phyloP scores from a whole-genome alignment of 2,329 filamentous ascomycete genomes.

The Neopestalotiopsis sp. region DNA sequence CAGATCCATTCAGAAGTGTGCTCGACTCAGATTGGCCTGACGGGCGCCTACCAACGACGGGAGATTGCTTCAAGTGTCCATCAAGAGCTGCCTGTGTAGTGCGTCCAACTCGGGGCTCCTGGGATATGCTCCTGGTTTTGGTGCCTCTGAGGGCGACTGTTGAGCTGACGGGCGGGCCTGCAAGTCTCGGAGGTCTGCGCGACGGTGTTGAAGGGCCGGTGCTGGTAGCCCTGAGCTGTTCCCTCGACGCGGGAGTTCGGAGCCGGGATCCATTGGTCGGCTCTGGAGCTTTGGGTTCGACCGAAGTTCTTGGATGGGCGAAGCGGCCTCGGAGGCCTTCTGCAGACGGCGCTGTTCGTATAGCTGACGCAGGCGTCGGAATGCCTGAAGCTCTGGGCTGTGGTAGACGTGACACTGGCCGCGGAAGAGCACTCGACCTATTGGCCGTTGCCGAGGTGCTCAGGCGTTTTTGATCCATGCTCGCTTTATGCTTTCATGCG shows the following conservation, averaged over 20 bases:
- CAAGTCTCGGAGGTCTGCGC: conserved; percentile 30
- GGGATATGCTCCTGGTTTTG: conserved; percentile 30
- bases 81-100: conserved; percentile 22
- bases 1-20: conserved; percentile 23
- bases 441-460: conserved; percentile 21
- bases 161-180: conserved; percentile 28
- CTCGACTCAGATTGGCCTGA: conserved; percentile 29
- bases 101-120: conserved; percentile 23
- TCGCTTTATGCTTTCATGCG: background rate
- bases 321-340: conserved; percentile 24
- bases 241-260: conserved; percentile 32
- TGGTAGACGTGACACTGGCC: conserved; percentile 38
- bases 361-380: conserved; percentile 22
- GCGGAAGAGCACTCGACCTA: conserved; percentile 33
- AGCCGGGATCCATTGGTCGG: conserved; percentile 27
- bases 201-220: conserved; percentile 26
- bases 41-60: conserved; percentile 28
- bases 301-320: conserved; percentile 24
- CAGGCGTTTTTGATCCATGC: conserved; percentile 34
- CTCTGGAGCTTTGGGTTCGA: conserved; percentile 23
- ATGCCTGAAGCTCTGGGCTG: conserved; percentile 33
- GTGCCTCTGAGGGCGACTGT: conserved; percentile 26
- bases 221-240: conserved; percentile 28
- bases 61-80: conserved; percentile 29
- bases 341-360: conserved; percentile 24